Conservation (phyloP, 1,139 yeast species). For the Yamadazyma sp. region DNA sequence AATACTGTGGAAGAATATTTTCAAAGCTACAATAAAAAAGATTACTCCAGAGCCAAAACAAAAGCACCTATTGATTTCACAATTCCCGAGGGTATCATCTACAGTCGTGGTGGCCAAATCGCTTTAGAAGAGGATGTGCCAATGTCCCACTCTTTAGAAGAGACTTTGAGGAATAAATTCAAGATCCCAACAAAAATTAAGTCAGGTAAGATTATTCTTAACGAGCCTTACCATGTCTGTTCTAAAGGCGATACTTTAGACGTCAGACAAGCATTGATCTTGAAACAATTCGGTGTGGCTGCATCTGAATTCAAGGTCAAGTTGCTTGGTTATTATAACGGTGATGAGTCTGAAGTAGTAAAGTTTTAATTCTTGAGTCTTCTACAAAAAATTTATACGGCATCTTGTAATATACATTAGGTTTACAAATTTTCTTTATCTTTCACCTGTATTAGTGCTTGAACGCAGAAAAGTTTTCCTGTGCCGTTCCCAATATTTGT, state of each 20-base stretch:
- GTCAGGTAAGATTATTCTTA: slow-evolving; percentile 79
- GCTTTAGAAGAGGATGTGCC: slow-evolving; percentile 92
- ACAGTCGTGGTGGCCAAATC: slow-evolving; percentile 93
- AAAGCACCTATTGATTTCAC: slow-evolving; percentile 79
- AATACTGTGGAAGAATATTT: slow-evolving; percentile 86
- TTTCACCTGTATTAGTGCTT: slow-evolving; percentile 36
- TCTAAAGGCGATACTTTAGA: slow-evolving; percentile 76
- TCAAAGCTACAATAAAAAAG: slow-evolving; percentile 71
- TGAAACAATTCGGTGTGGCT: slow-evolving; percentile 95
- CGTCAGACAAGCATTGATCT: slow-evolving; percentile 86
- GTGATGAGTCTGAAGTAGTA: slow-evolving; percentile 42
- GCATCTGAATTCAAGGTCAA: slow-evolving; percentile 86
- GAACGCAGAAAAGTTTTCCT: slow-evolving; percentile 76
- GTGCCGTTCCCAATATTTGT: slow-evolving; percentile 55
- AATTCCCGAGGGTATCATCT: slow-evolving; percentile 86
- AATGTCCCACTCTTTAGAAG: slow-evolving; percentile 93
- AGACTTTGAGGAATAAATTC: slow-evolving; percentile 81
- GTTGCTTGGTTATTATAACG: slow-evolving; percentile 73
- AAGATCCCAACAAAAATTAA: slow-evolving; percentile 91
- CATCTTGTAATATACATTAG: slow-evolving; percentile 6
- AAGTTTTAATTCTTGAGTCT: slow-evolving; percentile 16
- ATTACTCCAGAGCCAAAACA: slow-evolving; percentile 88
- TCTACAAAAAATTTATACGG: slow-evolving; percentile 1
- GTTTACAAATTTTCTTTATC: neutral
- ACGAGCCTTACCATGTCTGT: slow-evolving; percentile 79